Base-by-base conservation (phyloP, 2,329 filamentous ascomycete species). In the Paecilomyces sp. region DNA sequence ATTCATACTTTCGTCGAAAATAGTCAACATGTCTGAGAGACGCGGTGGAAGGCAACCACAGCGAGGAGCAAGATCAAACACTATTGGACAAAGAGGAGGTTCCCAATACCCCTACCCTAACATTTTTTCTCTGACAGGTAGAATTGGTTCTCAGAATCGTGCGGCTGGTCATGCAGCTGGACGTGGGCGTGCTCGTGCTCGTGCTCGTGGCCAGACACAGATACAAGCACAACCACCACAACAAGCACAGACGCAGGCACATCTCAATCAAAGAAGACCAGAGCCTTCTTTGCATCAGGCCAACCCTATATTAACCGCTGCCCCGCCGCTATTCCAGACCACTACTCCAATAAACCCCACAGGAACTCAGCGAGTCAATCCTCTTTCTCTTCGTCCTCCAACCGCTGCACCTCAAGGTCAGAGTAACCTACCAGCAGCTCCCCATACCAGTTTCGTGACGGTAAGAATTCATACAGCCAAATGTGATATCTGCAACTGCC, bases 401-500 rank as follows among this genome's bases (percentile, higher is more conserved):
- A 18, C 33, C 57, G n/a, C 24, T 57, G 3, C 58, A 56, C 33
- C 34, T 28, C 56, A 36, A 57, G 25, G 41, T 61, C 9, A 36
- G 41, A 41, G 5, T 8, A 25, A 52, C 36, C 52, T 18, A 33
- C 50, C n/a, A 33, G 31, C 22, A 56, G 15, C 33, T 58, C 34
- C 41, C 52, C 31, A n/a, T 12, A 34, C 56, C 7, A 61, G 58
- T 8, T 76, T 75, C 62, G 62, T 62, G n/a, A 56, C 63, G 7
- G 61, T 76, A 13, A 55, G 57, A 4, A 70, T 71, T 8, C 70
- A 71, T 58, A 76, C 73, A 0, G 73, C 72, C 0, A 75, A 74
- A 60, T 77, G 75, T 56, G 75, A 77, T 56, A 41, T 69, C 2
- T 77, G 75, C 64, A 68, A 72, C 41, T 55, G 57, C 1, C 68